Evolutionary conservation across 257 asterid species (phyloP), one percentile per base, ranked within the genome.

Genomic region (Echium plantagineum): DNA sequence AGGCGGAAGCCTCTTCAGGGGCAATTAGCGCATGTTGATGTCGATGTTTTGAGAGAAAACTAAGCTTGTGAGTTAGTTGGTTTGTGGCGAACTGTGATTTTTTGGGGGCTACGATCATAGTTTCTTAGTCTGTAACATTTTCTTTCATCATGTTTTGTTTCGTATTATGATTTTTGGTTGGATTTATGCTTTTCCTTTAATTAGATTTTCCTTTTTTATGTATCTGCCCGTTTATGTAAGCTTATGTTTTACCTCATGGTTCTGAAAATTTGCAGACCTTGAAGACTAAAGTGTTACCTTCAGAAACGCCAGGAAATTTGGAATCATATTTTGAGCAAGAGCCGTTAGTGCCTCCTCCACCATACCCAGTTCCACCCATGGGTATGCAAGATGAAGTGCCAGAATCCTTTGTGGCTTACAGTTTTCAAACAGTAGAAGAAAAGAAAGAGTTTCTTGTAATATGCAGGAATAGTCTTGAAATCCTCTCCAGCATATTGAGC

Each of bases 401-500:
- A 62, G 63, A 70, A 19, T 42, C 73, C 63, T 79, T 72, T 66
- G 24, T 62, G 62, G 61, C 65, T 59, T 85, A 75, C 28, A 70
- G 70, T 42, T 68, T 81, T 63, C 90, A 73, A 74, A 77, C 94
- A 13, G 64, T 52, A 49, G 94, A 81, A 77, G 85, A 81, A 71
- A 86, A 83, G 62, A 84, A 81, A 58, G 96, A 86, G 75, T 77
- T 69, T 75, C 90, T 90, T 26, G 74, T 75, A 52, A 78, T 80
- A 52, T 78, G 90, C 67, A 90, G 94, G 52, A 86, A 86, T 76
- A 81, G 85, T 65, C 86, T 86, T 20, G 97, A 90, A 60, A 67
- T 90, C 48, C 81, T 90, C 66, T 84, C 88, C 72, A 85, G 94
- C 81, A 86, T 90, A 75, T 68, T 90, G 77, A 84, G 77, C 71